Evolutionary conservation across 345 rosid species (phyloP), one percentile per base, ranked within the genome.

Genomic region (Luvunga scandens): DNA sequence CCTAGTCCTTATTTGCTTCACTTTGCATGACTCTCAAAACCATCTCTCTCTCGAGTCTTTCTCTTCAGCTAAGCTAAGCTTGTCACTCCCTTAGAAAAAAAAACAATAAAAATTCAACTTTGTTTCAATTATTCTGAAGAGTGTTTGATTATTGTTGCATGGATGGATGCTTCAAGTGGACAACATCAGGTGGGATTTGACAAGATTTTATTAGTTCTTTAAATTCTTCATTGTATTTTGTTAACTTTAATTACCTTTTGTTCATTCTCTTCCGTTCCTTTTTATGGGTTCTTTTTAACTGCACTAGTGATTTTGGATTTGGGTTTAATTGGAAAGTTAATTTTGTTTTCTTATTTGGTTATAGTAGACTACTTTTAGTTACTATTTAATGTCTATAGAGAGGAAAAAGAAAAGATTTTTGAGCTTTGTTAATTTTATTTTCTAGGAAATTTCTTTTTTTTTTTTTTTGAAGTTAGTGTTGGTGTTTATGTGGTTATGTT

Each of bases 91-190:
- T 18, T 53, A 53, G 22, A 16, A 18, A 53, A 18, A 4, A 1
- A 18, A 18, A 18, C 4, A 18, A 16, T 2, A 53, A 53, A 18
- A 18, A 18, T 53, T 53, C 7, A 24, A 10, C 69, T 75, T 30
- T 31, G 78, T 66, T 62, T 28, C 28, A 82, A 71, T 25, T 69
- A 62, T 28, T 69, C 55, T 77, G 69, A 69, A 78, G 71, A 22
- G 31, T n/a, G 72, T 36, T 39, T 55, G 66, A 7, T 36, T 38
- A 55, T 14, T 30, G 79, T 85, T 89, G 89, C 86, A 87, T 87
- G 90, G 81, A 91, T 91, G 95, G 95, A 91, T 86, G 85, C 85
- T 86, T 88, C 90, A 72, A 81, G 80, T 45, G 88, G 79, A 81
- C 87, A 80, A 78, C 83, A 80, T 77, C 90, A 88, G 95, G 95